Conservation (phyloP, 306 rosid species). For the Canavalia ensiformis region DNA sequence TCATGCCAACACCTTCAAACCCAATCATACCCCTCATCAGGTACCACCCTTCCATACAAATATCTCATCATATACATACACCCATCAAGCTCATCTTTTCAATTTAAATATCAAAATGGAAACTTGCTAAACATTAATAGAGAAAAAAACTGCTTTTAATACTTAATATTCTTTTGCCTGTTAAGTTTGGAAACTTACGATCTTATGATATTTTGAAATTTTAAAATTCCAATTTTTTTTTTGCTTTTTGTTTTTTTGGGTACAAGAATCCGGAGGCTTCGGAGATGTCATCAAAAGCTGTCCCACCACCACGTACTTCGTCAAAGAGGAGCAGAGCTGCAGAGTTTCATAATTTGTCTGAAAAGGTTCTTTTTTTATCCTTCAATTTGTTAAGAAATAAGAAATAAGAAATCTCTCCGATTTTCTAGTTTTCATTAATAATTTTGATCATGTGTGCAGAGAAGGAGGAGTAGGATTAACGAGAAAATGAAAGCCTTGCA, state of each 20-base stretch:
- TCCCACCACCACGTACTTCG: slow-evolving; percentile 62
- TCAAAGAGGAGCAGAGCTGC: slow-evolving; percentile 93
- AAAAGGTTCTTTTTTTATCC: slow-evolving; percentile 67
- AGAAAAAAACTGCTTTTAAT: neutral
- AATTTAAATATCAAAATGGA: slow-evolving; percentile 28
- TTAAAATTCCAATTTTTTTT: slow-evolving; percentile 26
- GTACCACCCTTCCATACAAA: slow-evolving; percentile 8
- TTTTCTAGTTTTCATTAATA: slow-evolving; percentile 41
- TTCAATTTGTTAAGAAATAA: neutral
- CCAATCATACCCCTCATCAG: slow-evolving; percentile 30
- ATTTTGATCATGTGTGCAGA: slow-evolving; percentile 63
- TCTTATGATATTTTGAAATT: slow-evolving; percentile 28
- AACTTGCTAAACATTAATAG: neutral
- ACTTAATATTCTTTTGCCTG: neutral
- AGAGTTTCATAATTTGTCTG: slow-evolving; percentile 94
- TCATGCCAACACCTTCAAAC: slow-evolving; percentile 50
- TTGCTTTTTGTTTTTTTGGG: neutral
- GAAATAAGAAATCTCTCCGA: neutral
- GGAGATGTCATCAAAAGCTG: slow-evolving; percentile 58
- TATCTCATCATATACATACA: neutral
- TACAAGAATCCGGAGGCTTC: slow-evolving; percentile 66
- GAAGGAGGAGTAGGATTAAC: slow-evolving; percentile 91
- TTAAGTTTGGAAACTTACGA: slow-evolving; percentile 20
- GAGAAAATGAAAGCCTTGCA: slow-evolving; percentile 97
- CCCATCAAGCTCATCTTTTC: neutral